Evolutionary conservation across 202 grass and related monocot genomes (phyloP).

Genomic region (Setaria italica): DNA sequence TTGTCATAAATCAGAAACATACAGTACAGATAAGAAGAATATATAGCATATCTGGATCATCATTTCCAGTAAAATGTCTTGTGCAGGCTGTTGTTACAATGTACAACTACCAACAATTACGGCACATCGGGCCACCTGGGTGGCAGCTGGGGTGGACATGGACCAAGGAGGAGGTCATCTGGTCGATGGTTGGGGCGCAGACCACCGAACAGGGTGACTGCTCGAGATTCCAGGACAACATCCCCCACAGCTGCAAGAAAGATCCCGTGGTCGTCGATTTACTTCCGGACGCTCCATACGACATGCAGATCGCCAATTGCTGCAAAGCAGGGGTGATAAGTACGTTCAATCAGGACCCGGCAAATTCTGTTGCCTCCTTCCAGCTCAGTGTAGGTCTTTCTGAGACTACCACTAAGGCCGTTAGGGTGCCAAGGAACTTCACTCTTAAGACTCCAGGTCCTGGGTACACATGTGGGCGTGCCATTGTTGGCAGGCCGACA

Average conservation of each 20-base stretch:
- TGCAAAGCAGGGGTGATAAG: constrained; percentile 90
- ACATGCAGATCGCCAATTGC: constrained; percentile 95
- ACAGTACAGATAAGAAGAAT: neutral
- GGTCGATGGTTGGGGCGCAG: constrained; percentile 90
- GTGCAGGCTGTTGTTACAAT: constrained; percentile 88
- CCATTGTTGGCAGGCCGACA: constrained; percentile 70
- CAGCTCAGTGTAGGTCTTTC: constrained; percentile 81
- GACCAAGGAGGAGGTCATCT: constrained; percentile 92
- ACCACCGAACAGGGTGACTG: constrained; percentile 92
- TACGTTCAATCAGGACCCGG: constrained; percentile 79
- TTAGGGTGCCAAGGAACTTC: constrained; percentile 89
- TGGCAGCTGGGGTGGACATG: constrained; percentile 94
- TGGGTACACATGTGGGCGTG: constrained; percentile 82
- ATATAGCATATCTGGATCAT: neutral
- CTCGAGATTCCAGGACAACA: constrained; percentile 68
- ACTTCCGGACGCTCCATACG: constrained; percentile 81
- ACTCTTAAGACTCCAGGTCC: constrained; percentile 91
- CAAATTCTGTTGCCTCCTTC: constrained; percentile 81
- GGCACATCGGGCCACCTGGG: constrained; percentile 85
- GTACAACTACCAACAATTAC: constrained; percentile 91
- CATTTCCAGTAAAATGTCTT: constrained; percentile 16
- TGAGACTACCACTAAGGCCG: constrained; percentile 85
- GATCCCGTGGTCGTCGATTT: constrained; percentile 79
- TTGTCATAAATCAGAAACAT: constrained; percentile 10
- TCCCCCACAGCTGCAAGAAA: constrained; percentile 79